phyloP scores from a whole-genome alignment of 768 basidiomycete species.

The Kwoniella sp. region DNA sequence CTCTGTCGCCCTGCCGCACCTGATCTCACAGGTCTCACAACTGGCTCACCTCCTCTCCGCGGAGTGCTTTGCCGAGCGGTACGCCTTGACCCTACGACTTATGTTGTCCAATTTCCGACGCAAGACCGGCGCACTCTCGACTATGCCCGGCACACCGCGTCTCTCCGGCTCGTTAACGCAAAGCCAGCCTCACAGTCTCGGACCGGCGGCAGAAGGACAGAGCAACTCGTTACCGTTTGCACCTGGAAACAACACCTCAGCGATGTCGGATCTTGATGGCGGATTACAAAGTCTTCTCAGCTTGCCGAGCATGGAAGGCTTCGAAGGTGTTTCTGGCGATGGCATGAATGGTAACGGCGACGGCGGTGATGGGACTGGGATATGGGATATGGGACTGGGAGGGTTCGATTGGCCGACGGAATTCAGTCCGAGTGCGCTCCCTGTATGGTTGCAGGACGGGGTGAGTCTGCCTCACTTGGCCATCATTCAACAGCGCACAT shows the following conservation, averaged over 20 bases:
- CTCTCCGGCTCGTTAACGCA: background rate
- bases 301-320: slow-evolving; percentile 23
- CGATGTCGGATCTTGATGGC: slow-evolving; percentile 29
- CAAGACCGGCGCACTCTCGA: slow-evolving; percentile 69
- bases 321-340: slow-evolving; percentile 13
- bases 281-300: slow-evolving; percentile 47
- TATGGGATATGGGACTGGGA: slow-evolving; percentile 65
- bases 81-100: slow-evolving; percentile 85
- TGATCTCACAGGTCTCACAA: slow-evolving; percentile 84
- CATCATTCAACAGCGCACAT: too few species aligned
- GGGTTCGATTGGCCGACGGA: slow-evolving; percentile 67
- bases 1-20: slow-evolving; percentile 74
- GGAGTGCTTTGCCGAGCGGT: slow-evolving; percentile 91
- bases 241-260: background rate
- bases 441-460: slow-evolving; percentile 90
- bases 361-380: slow-evolving; percentile 13
- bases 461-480: slow-evolving; percentile 59
- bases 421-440: slow-evolving; percentile 78
- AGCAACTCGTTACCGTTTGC: slow-evolving; percentile 21
- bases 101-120: slow-evolving; percentile 91
- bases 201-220: background rate
- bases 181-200: background rate
- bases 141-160: slow-evolving; percentile 48
- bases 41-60: slow-evolving; percentile 78
- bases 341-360: slow-evolving; percentile 19